Evolutionary conservation across 352 stramenopile genomes (phyloP).

Genomic region (Phytophthora tubulina): DNA sequence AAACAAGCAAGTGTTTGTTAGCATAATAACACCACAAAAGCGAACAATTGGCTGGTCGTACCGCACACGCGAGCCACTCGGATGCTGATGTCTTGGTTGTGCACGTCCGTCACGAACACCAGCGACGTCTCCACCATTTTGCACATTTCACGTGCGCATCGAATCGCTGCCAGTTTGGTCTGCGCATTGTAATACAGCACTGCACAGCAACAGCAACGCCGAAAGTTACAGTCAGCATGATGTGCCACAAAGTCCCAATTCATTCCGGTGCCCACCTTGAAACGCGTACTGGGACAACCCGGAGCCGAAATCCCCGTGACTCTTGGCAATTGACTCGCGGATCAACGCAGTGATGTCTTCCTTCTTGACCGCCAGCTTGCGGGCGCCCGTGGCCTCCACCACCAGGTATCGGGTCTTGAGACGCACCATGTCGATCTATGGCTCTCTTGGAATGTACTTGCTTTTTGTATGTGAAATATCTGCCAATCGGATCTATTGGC

Average conservation of each 20-base stretch:
- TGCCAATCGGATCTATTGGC: background rate
- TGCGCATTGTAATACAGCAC: slow-evolving; percentile 73
- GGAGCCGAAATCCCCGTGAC: slow-evolving; percentile 75
- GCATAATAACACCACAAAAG: background rate
- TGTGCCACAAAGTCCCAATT: background rate
- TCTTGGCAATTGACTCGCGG: slow-evolving; percentile 71
- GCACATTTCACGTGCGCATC: slow-evolving; percentile 72
- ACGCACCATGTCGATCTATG: slow-evolving; percentile 60
- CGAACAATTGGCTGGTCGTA: slow-evolving; percentile 34
- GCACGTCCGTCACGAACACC: slow-evolving; percentile 72
- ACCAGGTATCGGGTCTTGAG: slow-evolving; percentile 84
- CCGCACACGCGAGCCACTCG: slow-evolving; percentile 75
- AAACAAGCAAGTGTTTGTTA: background rate
- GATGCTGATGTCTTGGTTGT: slow-evolving; percentile 69
- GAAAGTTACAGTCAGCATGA: slow-evolving; percentile 5
- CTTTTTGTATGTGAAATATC: slow-evolving; percentile 1
- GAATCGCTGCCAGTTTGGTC: slow-evolving; percentile 64
- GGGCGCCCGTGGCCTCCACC: slow-evolving; percentile 58
- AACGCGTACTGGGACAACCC: slow-evolving; percentile 81
- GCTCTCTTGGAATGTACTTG: background rate
- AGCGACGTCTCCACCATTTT: slow-evolving; percentile 82
- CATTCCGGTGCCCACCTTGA: slow-evolving; percentile 54
- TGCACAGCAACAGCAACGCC: slow-evolving; percentile 28
- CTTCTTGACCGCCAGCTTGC: slow-evolving; percentile 63
- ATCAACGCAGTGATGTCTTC: slow-evolving; percentile 67